Conservation (phyloP, 164 flowering plant species). For the Kingdonia uniflora region DNA sequence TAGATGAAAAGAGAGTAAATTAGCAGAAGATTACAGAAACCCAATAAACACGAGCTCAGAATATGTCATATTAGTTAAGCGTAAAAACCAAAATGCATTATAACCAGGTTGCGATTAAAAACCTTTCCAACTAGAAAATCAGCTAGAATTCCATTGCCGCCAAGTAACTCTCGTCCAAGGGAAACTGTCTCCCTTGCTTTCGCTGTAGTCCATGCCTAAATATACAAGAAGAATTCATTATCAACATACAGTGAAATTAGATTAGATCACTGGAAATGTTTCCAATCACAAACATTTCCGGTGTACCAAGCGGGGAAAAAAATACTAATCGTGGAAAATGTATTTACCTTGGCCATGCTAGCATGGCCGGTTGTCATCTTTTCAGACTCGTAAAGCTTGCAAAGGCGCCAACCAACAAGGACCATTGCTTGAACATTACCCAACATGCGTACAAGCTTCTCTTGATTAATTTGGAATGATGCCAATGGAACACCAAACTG, state of each 20-base stretch:
- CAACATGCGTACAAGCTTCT: constrained; percentile 85
- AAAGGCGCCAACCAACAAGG: constrained; percentile 92
- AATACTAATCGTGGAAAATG: not conserved
- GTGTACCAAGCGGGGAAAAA: too few relatives aligned
- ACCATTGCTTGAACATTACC: constrained; percentile 88
- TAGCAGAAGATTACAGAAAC: constrained; percentile 1
- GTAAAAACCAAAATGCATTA: not conserved
- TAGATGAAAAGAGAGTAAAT: too few relatives aligned
- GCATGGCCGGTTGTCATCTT: constrained; percentile 95
- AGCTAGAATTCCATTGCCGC: constrained; percentile 89
- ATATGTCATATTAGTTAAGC: not conserved
- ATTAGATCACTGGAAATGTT: too few relatives aligned
- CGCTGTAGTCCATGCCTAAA: constrained; percentile 75
- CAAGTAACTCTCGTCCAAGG: constrained; percentile 87
- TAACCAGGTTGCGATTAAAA: not conserved
- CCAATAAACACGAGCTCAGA: not conserved
- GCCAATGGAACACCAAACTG: constrained; percentile 97
- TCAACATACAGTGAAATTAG: too few relatives aligned
- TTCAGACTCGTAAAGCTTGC: constrained; percentile 81
- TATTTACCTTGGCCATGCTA: constrained; percentile 81
- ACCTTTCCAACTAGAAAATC: constrained; percentile 97
- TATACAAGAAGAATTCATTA: not conserved
- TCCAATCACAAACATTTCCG: too few relatives aligned
- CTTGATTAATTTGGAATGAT: constrained; percentile 86
- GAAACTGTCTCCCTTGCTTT: constrained; percentile 81